Percentiles rank a stretch among this genome's conserved stretches.
phyloP scores from a whole-genome alignment of 257 asterid species.

The Prunella vulgaris region DNA sequence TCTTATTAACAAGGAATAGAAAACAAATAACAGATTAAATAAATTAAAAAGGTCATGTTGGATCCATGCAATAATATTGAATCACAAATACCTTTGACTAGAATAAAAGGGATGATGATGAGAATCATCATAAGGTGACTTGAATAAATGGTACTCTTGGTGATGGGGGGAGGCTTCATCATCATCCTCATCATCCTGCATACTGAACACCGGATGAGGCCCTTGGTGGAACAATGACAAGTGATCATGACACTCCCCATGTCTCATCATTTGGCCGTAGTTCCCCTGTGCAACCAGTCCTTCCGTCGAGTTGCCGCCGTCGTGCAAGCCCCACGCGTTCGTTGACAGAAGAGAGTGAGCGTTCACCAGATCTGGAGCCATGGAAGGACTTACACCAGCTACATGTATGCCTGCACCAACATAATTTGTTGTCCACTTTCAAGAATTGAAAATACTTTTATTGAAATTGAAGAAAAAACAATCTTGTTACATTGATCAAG shows the following conservation, averaged over 20 bases:
- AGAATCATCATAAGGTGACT: constrained; percentile 27
- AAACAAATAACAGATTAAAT: neutral
- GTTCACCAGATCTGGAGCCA: constrained; percentile 26
- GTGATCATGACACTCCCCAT: neutral
- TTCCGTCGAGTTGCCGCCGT: constrained; percentile 20
- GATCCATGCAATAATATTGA: too few species aligned
- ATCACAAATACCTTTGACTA: constrained; percentile 24
- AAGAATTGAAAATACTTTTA: too few species aligned
- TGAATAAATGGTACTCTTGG: constrained; percentile 35
- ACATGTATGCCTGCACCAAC: constrained; percentile 21
- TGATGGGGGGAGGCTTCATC: constrained; percentile 16
- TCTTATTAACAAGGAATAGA: neutral
- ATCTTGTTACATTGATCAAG: constrained; percentile 43
- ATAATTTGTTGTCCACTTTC: too few species aligned
- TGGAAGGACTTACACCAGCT: neutral
- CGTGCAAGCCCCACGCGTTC: constrained; percentile 32
- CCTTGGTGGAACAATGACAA: constrained; percentile 25
- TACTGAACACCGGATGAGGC: too few species aligned
- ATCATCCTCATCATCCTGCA: too few species aligned
- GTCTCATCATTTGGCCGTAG: constrained; percentile 18
- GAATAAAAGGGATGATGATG: constrained; percentile 15
- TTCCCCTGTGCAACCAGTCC: constrained; percentile 19
- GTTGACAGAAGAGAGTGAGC: constrained; percentile 65
- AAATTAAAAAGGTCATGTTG: neutral
- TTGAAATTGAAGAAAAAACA: too few species aligned